Base-by-base conservation (phyloP, 2,329 filamentous ascomycete species). In the Verticillium tricorpus region DNA sequence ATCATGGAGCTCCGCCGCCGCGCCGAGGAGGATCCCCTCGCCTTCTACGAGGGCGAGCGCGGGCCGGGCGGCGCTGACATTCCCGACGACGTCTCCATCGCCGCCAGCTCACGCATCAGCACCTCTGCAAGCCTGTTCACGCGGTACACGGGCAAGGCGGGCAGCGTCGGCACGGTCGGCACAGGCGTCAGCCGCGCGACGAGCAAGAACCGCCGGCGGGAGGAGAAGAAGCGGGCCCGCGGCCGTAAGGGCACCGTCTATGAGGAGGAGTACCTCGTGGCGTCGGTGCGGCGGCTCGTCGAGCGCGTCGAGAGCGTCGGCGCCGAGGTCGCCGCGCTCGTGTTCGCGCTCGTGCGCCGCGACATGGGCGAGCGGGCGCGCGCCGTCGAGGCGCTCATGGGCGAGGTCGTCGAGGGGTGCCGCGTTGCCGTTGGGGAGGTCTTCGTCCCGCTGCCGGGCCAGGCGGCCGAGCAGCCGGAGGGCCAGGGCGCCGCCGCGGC, bases 231-330 rank as follows among this genome's bases (percentile, higher is more conserved):
- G 83, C 87, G 94, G 17, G 95, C 95, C 0, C 82, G 92, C 8
- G 95, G 95, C 28, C 94, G 97, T 74, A 98, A 98, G 80, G 95
- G 95, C 12, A 97, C 92, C 17, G 91, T 99, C 5, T 99, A 99
- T 74, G 95, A 99, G 75, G 94, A 98, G 72, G 95, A 98, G 75
- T 99, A 99, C 74, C 85, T 99, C 5, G 89, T 97, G 62, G 95
- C 93, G 73, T 94, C 89, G 67, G 88, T 98, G 39, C 85, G 89
- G 14, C 83, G 95, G 28, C 82, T 99, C 37, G 85, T 97, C 15
- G 92, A 96, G 73, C 84, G 93, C 39, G 86, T 97, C 25, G 92
- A 93, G 73, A 81, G 81, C 25, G 83, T 89, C 2, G 84, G 87
- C 58, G 82, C 85, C 1, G 95, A 99, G 73, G 85, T 92, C 0